Percentiles rank a stretch among this genome's conserved stretches.
phyloP scores from a whole-genome alignment of 176 grass and related monocot genomes.

The Tuctoria greenei region DNA sequence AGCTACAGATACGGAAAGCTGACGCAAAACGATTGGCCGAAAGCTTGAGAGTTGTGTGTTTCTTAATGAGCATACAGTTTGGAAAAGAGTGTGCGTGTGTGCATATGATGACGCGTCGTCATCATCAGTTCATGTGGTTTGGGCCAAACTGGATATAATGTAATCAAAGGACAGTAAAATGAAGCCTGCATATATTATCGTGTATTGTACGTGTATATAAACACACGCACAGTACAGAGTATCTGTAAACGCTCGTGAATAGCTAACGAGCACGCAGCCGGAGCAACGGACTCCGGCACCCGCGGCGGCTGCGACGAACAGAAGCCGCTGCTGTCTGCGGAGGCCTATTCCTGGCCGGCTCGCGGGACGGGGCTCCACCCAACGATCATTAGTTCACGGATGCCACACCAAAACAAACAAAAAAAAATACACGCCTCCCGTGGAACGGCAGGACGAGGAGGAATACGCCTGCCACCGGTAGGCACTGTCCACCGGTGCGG shows the following conservation, averaged over 20 bases:
- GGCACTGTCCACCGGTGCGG: slow-evolving; percentile 16
- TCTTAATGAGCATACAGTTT: background rate
- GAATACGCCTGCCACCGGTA: slow-evolving; percentile 1
- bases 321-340: background rate
- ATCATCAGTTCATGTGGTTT: background rate
- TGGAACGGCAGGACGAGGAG: slow-evolving; percentile 15
- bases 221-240: background rate
- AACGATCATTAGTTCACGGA: slow-evolving; percentile 35
- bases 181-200: background rate
- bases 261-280: background rate
- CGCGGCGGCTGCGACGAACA: background rate
- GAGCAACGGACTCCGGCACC: background rate
- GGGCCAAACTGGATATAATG: background rate
- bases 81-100: background rate
- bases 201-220: background rate
- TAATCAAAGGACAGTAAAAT: background rate
- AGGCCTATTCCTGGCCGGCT: background rate
- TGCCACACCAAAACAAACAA: slow-evolving; percentile 32
- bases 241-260: background rate
- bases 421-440: slow-evolving; percentile 44
- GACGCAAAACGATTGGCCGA: background rate
- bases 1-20: background rate
- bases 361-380: background rate
- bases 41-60: background rate
- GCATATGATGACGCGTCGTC: background rate